Percentiles rank a stretch among this genome's conserved stretches.
Conservation (phyloP, 192 early-diverging fungal genomes). For the Fimicolochytrium jonesii region DNA sequence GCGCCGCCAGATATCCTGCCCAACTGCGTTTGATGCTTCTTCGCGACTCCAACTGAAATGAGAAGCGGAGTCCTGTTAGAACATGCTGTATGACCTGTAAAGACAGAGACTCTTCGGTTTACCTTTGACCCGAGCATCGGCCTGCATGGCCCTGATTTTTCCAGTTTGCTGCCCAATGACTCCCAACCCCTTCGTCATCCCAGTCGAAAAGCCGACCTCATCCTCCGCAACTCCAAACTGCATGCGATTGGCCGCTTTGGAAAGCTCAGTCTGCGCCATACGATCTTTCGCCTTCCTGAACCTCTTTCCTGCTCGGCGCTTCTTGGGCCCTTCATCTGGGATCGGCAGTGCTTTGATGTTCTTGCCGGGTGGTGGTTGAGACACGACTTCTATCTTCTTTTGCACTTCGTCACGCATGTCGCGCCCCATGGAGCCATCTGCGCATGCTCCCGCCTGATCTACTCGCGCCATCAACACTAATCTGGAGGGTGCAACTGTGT, state of each 20-base stretch:
- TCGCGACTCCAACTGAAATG: constrained; percentile 14
- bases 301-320: constrained; percentile 82
- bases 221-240: constrained; percentile 89
- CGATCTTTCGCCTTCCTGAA: constrained; percentile 79
- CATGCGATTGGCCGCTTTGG: constrained; percentile 86
- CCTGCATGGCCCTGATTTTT: constrained; percentile 68
- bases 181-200: constrained; percentile 83
- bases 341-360: constrained; percentile 84
- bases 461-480: too few species aligned
- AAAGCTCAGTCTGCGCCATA: constrained; percentile 79
- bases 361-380: constrained; percentile 82
- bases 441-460: constrained; percentile 65
- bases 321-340: constrained; percentile 87
- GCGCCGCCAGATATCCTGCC: constrained; percentile 14
- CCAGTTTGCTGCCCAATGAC: constrained; percentile 74
- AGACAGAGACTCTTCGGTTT: constrained; percentile 26
- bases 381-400: constrained; percentile 78
- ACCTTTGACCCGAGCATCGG: constrained; percentile 69
- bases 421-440: constrained; percentile 72
- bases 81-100: too few species aligned
- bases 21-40: constrained; percentile 24
- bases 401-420: constrained; percentile 75
- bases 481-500: too few species aligned
- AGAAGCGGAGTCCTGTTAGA: background rate
- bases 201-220: constrained; percentile 72